Conservation (phyloP, 2,329 filamentous ascomycete genomes). For the Pyrenophora teres region DNA sequence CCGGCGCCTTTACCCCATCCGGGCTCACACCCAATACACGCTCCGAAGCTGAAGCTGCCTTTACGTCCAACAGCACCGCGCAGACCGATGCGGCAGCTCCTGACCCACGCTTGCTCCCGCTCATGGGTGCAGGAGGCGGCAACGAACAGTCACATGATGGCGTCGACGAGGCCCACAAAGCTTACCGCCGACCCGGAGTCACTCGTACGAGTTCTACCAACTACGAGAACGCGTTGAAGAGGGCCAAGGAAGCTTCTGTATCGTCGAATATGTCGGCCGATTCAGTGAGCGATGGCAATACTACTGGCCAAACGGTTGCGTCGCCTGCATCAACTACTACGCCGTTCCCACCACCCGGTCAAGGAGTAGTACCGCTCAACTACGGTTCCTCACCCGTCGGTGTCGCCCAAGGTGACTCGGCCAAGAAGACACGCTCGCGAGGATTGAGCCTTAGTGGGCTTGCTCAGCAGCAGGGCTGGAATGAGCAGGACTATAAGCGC, state of each 20-base stretch:
- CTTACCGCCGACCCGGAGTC: conserved; percentile 34
- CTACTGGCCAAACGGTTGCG: conserved; percentile 17
- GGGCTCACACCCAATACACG: conserved; percentile 44
- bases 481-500: conserved; percentile 42
- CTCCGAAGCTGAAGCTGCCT: conserved; percentile 42
- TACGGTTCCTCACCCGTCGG: conserved; percentile 28
- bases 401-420: conserved; percentile 25
- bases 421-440: conserved; percentile 37
- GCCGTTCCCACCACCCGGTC: conserved; percentile 35
- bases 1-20: conserved; percentile 35
- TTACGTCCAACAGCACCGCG: conserved; percentile 34
- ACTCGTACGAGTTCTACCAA: conserved; percentile 37
- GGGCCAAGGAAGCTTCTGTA: conserved; percentile 29
- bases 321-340: conserved; percentile 21
- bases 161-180: conserved; percentile 32
- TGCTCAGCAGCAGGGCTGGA: conserved; percentile 42
- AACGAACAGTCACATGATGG: conserved; percentile 8
- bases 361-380: conserved; percentile 42
- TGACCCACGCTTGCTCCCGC: conserved; percentile 21
- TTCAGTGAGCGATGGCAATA: conserved; percentile 17
- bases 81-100: conserved; percentile 47
- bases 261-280: conserved; percentile 31
- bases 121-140: conserved; percentile 9
- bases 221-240: conserved; percentile 36
- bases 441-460: conserved; percentile 39